phyloP scores from a whole-genome alignment of 345 rosid species.

The Chamaenerion angustifolium region DNA sequence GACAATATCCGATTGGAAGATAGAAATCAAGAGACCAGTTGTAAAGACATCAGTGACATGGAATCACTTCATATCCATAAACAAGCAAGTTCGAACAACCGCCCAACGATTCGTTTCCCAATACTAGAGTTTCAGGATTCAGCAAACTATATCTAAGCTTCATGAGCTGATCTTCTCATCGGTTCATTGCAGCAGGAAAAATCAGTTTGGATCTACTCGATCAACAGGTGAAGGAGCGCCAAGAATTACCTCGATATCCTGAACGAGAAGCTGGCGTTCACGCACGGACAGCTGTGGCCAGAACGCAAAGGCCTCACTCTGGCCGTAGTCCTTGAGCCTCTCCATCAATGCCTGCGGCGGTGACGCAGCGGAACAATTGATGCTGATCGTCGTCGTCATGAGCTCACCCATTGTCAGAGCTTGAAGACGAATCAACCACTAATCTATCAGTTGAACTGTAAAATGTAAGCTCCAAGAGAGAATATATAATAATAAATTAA shows the following conservation, averaged over 20 bases:
- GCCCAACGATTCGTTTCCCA: no score
- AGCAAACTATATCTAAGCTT: no score
- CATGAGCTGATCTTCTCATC: no score
- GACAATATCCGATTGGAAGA: not conserved
- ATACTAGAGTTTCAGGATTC: no score
- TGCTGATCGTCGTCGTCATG: not conserved
- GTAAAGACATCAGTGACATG: no score
- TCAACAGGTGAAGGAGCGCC: not conserved
- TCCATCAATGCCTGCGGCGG: slow-evolving; percentile 2
- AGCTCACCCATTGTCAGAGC: slow-evolving; percentile 2
- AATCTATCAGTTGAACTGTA: no score
- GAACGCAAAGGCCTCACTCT: slow-evolving; percentile 8
- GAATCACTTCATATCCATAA: no score
- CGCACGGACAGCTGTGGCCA: slow-evolving; percentile 4
- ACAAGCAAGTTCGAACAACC: no score
- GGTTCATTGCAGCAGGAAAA: not conserved
- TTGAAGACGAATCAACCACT: no score
- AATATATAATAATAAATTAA: no score
- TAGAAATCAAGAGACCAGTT: no score
- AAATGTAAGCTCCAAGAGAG: no score
- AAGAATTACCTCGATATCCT: slow-evolving; percentile 1
- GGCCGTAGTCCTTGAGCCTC: slow-evolving; percentile 3
- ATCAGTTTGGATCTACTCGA: slow-evolving; percentile 8
- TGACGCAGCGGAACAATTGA: slow-evolving; percentile 1
- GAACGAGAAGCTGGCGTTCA: slow-evolving; percentile 6